Evolutionary conservation across 176 grass and related monocot genomes (phyloP), one percentile per base, ranked within the genome.

Genomic region (Triticum monococcum): DNA sequence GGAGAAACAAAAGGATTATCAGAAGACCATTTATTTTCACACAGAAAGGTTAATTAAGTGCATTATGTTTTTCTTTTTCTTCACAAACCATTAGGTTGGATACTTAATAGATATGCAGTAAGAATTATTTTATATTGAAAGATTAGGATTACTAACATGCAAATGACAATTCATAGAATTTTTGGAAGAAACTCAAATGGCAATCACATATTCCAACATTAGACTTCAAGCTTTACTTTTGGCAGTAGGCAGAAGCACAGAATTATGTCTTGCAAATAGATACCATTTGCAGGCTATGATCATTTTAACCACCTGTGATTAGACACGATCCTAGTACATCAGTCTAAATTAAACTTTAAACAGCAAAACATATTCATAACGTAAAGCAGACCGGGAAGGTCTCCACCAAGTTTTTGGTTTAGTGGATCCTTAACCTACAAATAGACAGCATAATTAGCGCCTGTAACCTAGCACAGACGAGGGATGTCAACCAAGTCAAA

Each of bases 1-100:
- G 78, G 48, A 77, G 82, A 28, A 63, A 83, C 38, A 89, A 48
- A 89, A 24, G 45, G 88, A 59, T 18, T 75, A 87, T 83, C 22
- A 86, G 70, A 60, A 22, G 46, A 8, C 81, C 28, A 84, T 69
- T 72, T 4, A 13, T n/a, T 41, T 72, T 46, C 50, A 79, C 48
- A 78, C 48, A 76, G 45, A 54, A 32, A 25, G 25, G 72, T 63
- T 63, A 25, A 24, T 0, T 4, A 76, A 54, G 73, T 76, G 32
- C 25, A 12, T 9, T 31, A 46, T 32, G 60, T 63, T 63, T 76
- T 76, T 76, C 72, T 76, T 52, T 20, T 6, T 75, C 45, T 79
- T 60, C 64, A 62, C 50, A 64, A 13, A 41, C 72, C 50, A 54
- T 70, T 77, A 63, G 60, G 68, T 72, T 48, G 69, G 45, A 81